A percentile compares a stretch with the other conserved stretches of the same genome.
phyloP scores from a whole-genome alignment of 371 early-diverging fungal genomes.

The Nematocida displodere region DNA sequence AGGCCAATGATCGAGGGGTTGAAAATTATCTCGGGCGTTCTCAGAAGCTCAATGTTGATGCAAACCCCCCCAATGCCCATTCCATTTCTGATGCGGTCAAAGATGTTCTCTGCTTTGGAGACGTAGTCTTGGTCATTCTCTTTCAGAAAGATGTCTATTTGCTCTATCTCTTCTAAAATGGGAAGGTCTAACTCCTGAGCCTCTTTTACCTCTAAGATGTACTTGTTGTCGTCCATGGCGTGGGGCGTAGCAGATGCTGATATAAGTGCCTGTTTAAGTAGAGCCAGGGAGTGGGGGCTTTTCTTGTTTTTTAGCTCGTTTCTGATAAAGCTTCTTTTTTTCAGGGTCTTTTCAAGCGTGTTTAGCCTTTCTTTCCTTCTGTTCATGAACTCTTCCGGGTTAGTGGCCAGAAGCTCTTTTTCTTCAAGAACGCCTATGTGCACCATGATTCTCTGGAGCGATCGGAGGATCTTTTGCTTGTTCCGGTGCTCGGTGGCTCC shows the following conservation, averaged over 20 bases:
- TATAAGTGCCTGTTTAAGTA: slow-evolving; percentile 54
- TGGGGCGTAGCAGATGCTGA: not conserved
- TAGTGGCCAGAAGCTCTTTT: slow-evolving; percentile 37
- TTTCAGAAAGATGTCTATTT: slow-evolving; percentile 39
- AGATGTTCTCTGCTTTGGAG: slow-evolving; percentile 33
- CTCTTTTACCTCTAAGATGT: slow-evolving; percentile 57
- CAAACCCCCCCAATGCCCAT: slow-evolving; percentile 49
- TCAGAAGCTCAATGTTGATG: slow-evolving; percentile 60
- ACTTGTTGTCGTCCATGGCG: slow-evolving; percentile 44
- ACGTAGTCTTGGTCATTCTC: slow-evolving; percentile 61
- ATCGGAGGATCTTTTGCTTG: slow-evolving; percentile 57
- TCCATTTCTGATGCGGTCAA: slow-evolving; percentile 56
- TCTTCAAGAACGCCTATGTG: slow-evolving; percentile 53
- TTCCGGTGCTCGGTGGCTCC: slow-evolving; percentile 59
- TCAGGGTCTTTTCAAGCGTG: slow-evolving; percentile 51
- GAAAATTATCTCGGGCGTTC: slow-evolving; percentile 63
- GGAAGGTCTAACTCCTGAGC: slow-evolving; percentile 57
- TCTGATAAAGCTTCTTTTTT: slow-evolving; percentile 56
- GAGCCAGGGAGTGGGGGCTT: slow-evolving; percentile 57
- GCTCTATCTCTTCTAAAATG: slow-evolving; percentile 48
- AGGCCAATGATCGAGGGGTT: slow-evolving; percentile 61
- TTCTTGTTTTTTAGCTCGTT: slow-evolving; percentile 63
- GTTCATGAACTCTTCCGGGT: slow-evolving; percentile 49
- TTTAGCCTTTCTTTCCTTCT: slow-evolving; percentile 55
- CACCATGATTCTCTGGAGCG: slow-evolving; percentile 40